Percentiles rank a stretch among this genome's conserved stretches.
These are phyloP conservation scores for Piloderma croceum DNA, from an alignment of 768 basidiomycete species.

Conservation along the genomic window DNA sequence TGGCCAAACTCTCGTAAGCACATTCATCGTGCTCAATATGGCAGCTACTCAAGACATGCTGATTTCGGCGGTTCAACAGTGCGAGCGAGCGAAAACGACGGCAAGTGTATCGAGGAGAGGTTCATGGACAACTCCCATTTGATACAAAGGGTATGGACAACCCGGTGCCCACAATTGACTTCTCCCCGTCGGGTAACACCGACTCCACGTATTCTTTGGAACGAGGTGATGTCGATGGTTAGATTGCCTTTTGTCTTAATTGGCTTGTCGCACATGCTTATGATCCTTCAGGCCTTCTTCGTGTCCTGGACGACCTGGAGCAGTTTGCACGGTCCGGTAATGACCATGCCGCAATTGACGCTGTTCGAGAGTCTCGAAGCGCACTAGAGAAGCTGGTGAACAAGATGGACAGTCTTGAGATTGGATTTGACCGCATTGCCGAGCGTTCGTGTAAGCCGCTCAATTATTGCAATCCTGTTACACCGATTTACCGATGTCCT, in stretches of 20 bases:
- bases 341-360: constrained; percentile 42
- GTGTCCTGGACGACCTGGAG: constrained; percentile 61
- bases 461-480: not conserved
- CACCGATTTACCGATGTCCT: constrained; percentile 4
- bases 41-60: not conserved
- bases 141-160: constrained; percentile 78
- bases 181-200: constrained; percentile 60
- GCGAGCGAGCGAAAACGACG: constrained; percentile 77
- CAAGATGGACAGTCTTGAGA: constrained; percentile 76
- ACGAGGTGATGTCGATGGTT: constrained; percentile 70
- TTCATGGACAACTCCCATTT: constrained; percentile 84
- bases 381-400: constrained; percentile 63
- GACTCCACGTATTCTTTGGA: constrained; percentile 66
- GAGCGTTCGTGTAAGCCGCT: constrained; percentile 69
- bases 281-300: constrained; percentile 46
- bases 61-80: constrained; percentile 32
- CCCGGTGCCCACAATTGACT: constrained; percentile 71
- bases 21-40: too few relatives aligned
- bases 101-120: constrained; percentile 77
- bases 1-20: constrained; percentile 81
- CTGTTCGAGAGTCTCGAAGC: constrained; percentile 56
- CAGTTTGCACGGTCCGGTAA: constrained; percentile 42
- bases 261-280: constrained; percentile 2
- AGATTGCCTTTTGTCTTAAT: constrained; percentile 14
- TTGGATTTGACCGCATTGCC: constrained; percentile 80